phyloP scores from a whole-genome alignment of 2,329 filamentous ascomycete species.

The Magnaporthiopsis incrustans region DNA sequence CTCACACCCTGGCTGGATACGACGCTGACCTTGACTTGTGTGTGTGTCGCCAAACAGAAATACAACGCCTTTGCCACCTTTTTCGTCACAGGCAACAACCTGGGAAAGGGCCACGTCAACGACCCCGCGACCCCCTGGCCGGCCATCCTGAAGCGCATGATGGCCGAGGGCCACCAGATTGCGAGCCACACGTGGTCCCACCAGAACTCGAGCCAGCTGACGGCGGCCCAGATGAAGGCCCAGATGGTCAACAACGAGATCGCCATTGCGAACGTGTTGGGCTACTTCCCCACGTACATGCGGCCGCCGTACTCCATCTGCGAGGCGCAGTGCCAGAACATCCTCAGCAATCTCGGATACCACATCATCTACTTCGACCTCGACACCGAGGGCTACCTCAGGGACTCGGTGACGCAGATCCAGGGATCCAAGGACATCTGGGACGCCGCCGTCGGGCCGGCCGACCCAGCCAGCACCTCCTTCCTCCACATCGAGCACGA shows the following conservation, averaged over 20 bases:
- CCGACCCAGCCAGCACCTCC: conserved; percentile 16
- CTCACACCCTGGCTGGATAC: background rate
- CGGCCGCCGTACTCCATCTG: conserved; percentile 36
- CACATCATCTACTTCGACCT: conserved; percentile 28
- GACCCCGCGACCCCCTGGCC: conserved; percentile 36
- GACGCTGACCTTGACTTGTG: background rate
- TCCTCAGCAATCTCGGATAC: conserved; percentile 25
- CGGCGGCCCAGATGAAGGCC: conserved; percentile 22
- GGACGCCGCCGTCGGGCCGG: conserved; percentile 19
- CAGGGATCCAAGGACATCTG: conserved; percentile 24
- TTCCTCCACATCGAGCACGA: conserved; percentile 47
- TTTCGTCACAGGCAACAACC: conserved; percentile 53
- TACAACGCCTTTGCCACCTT: conserved; percentile 54
- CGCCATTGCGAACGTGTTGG: conserved; percentile 33
- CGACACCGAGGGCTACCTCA: conserved; percentile 27
- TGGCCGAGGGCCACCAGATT: conserved; percentile 37
- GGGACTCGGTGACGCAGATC: conserved; percentile 23
- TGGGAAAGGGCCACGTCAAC: conserved; percentile 48
- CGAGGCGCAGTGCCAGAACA: conserved; percentile 20
- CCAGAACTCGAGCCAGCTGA: conserved; percentile 29
- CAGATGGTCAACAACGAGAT: conserved; percentile 39
- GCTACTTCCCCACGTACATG: conserved; percentile 39
- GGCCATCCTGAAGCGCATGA: conserved; percentile 30
- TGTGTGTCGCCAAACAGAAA: background rate
- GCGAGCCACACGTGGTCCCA: conserved; percentile 41